Evolutionary conservation across 2,329 filamentous ascomycete genomes (phyloP).

Genomic region (Colletotrichum caudatum): DNA sequence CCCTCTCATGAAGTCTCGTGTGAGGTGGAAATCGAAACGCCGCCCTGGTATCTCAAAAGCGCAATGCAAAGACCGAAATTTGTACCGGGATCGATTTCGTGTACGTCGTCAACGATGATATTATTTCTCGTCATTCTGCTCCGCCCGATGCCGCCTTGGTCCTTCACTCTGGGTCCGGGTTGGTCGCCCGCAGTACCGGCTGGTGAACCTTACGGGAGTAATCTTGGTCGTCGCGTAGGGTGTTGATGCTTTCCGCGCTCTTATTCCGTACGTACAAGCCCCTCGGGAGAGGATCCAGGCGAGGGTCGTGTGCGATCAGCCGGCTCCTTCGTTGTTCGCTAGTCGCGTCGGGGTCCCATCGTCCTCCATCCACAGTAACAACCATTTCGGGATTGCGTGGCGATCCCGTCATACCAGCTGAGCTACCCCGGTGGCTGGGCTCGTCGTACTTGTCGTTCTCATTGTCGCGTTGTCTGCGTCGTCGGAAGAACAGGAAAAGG

Average conservation of each 20-base stretch:
- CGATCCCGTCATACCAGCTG: constrained; percentile 60
- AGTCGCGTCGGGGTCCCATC: constrained; percentile 36
- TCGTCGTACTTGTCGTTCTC: constrained; percentile 58
- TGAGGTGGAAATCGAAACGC: constrained; percentile 42
- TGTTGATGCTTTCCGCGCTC: constrained; percentile 73
- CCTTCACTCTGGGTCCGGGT: constrained; percentile 64
- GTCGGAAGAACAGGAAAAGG: constrained; percentile 59
- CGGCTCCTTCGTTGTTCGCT: constrained; percentile 56
- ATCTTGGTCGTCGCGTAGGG: constrained; percentile 73
- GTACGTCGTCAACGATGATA: constrained; percentile 42
- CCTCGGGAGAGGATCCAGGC: constrained; percentile 71
- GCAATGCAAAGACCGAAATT: constrained; percentile 40
- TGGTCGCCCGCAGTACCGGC: constrained; percentile 71
- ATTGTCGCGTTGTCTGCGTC: constrained; percentile 58
- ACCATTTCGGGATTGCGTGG: constrained; percentile 59
- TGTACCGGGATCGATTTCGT: constrained; percentile 40
- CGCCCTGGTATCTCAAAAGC: constrained; percentile 45
- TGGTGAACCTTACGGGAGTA: constrained; percentile 71
- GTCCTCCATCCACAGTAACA: constrained; percentile 46
- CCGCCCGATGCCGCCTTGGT: constrained; percentile 14
- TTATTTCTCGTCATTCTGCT: constrained; percentile 20
- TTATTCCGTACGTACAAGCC: constrained; percentile 69
- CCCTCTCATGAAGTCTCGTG: constrained; percentile 15
- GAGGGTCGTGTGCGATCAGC: constrained; percentile 71
- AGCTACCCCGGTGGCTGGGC: constrained; percentile 63